Base-by-base conservation (phyloP, 345 rosid species). In the Pistacia integerrima region DNA sequence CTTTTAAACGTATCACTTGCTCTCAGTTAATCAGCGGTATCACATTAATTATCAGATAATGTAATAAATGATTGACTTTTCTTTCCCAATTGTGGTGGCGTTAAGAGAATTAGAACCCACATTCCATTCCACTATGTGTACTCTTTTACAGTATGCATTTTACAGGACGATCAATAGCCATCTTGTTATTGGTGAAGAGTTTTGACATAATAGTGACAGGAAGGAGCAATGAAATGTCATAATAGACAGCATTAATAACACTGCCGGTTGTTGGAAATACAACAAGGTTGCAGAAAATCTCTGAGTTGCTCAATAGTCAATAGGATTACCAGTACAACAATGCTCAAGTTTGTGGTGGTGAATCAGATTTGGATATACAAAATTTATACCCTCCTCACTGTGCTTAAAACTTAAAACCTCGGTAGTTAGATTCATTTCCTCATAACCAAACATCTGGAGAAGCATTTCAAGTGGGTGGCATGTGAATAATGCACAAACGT, bases 241-340 rank as follows among this genome's bases (percentile, higher is more conserved):
- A 28, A 25, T 56, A 25, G 81, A 77, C 73, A 74, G 67, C 38
- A 66, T 71, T 75, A 6, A 78, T 72, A 61, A 25, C 72, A 28
- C 12, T 78, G 85, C 77, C 72, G 82, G 82, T 78, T 67, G 80
- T 63, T 75, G 73, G 60, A 18, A 58, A 51, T 36, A 60, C 20
- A 33, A 54, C 28, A 62, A 56, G 70, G 35, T 18, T 4, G 57
- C 36, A 61, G 14, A 36, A 25, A 41, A 64, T 64, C 30, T 7
- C 22, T 9, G 64, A 48, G 28, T 48, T 22, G 73, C 63, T 60
- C 59, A 35, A 65, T 8, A 46, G 14, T 60, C 59, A 35, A 65
- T 5, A 46, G 14, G 2, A 18, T 13, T 69, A 51, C 22, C 59
- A 51, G 41, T 49, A 35, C 17, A 13, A 6, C 38, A 63, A 63